Conservation (phyloP, 225 moss, liverwort and hornwort species). For the Polytrichum commune region DNA sequence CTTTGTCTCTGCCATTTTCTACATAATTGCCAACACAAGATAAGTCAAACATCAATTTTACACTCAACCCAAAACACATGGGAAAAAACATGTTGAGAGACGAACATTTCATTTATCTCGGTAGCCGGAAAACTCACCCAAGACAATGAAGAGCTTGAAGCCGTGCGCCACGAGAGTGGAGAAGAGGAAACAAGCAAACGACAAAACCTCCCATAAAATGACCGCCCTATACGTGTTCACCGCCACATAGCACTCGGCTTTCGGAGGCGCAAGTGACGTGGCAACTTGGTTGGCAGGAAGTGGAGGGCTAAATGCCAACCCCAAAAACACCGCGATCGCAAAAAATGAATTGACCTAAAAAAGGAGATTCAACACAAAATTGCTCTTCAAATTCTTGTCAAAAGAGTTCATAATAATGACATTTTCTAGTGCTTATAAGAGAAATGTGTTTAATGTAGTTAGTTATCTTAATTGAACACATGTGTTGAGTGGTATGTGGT, state of each 20-base stretch:
- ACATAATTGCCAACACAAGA: not conserved
- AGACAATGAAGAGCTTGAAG: conserved; percentile 67
- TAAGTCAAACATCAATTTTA: conserved; percentile 9
- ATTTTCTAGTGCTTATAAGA: no score
- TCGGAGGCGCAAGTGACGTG: conserved; percentile 37
- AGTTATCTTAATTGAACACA: no score
- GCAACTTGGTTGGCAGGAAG: conserved; percentile 34
- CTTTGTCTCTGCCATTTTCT: conserved; percentile 12
- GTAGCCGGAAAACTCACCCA: conserved; percentile 9
- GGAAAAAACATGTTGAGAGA: not conserved
- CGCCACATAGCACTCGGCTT: conserved; percentile 38
- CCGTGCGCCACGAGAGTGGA: conserved; percentile 86
- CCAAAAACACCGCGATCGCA: conserved; percentile 72
- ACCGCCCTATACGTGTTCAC: conserved; percentile 60
- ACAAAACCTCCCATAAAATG: conserved; percentile 64
- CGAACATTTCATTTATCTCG: not conserved
- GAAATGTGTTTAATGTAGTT: no score
- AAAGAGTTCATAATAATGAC: no score
- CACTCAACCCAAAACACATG: not conserved
- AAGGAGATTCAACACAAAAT: no score
- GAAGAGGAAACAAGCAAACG: conserved; percentile 79
- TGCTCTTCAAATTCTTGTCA: no score
- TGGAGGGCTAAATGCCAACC: conserved; percentile 54
- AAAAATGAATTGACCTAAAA: conserved; percentile 64
- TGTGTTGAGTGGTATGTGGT: no score